Base-by-base conservation (phyloP, 495 filamentous ascomycete species). In the Thermothielavioides terrestris region DNA sequence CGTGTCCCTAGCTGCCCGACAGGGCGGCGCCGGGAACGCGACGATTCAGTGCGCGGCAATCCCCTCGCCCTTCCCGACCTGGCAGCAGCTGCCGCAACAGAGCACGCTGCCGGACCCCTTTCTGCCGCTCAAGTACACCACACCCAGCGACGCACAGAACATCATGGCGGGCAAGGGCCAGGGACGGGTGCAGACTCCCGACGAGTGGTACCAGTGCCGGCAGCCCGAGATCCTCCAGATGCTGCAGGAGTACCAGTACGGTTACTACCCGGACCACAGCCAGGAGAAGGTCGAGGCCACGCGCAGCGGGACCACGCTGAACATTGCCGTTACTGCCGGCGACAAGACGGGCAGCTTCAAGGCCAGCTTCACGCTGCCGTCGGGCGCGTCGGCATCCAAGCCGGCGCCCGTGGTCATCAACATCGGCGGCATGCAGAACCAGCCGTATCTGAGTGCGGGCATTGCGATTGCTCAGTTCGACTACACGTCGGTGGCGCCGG, bases 201-300 rank as follows among this genome's bases (percentile, higher is more conserved):
- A 75, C 21, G 68, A 77, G 51, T 77, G 73, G 73, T 74, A 72
- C 60, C 56, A 62, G 42, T 78, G 74, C 54, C 68, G 71, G 6
- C 72, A 74, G 59, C 75, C 73, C 9, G 72, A 77, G 60, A 74
- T 78, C 53, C 10, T 77, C 25, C 68, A 71, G 54, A 51, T 77
- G 57, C 59, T 78, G 20, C 72, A 77, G 47, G 71, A 78, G 45
- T 77, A 77, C 61, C 74, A 77, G 63, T 76, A 69, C 57, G 74
- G 74, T 14, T 77, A 74, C 59, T 77, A 77, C 54, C 73, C 75
- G 0, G 73, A 77, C 55, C 74, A 74, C 49, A 66, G 62, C 23
- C 58, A 63, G 43, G 75, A 77, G 50, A 77, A 65, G 38, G 72
- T 77, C 9, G 71, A 67, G 37, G 71, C 73, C 6, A 77, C 72